Evolutionary conservation across 192 early-diverging fungal genomes (phyloP), one percentile per base, ranked within the genome.

Genomic region (Linnemannia hyalina): DNA sequence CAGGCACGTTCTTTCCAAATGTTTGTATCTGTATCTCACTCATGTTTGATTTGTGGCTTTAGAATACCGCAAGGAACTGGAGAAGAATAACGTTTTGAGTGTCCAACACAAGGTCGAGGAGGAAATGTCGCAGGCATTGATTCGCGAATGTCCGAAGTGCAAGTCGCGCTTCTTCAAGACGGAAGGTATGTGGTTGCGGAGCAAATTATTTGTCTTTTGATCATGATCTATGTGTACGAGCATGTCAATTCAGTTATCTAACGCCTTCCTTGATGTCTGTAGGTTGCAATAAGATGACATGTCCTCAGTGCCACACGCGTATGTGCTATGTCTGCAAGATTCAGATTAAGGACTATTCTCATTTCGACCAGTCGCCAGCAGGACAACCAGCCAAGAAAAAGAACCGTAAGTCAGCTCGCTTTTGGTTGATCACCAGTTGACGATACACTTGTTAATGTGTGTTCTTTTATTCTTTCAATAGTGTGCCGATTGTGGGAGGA

Each of bases 231-330:
- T 47, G 9, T 44, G 26, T 49, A 22, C 16, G 44, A 9, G 20
- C 52, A 40, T 9, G 23, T 36, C 9, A 26, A 29, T 22, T 76
- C 29, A 23, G 63, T 52, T 3, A 79, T 68, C n/a, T 54, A 52
- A 79, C 63, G 41, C 29, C 76, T 85, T 85, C 40, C 16, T 20
- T 35, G 18, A 6, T 40, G 35, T 65, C 9, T 26, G 42, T 68
- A 82, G 82, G 85, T 18, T 93, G 92, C 78, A 93, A 93, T 83
- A 92, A 92, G 63, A 93, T 93, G 92, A 90, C 85, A 11, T 93
- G 92, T 68, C 75, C 86, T 16, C 65, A 89, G 44, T 89, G 92
- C 29, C 75, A 80, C 11, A 76, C 81, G 6, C 73, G 54, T 44
- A 90, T 90, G 74, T 91, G 92, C 70, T 93, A 93, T 65, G 68